Evolutionary conservation across 805 yeast genomes (phyloP).

Genomic region (Sugiyamaella qingdaonensis): DNA sequence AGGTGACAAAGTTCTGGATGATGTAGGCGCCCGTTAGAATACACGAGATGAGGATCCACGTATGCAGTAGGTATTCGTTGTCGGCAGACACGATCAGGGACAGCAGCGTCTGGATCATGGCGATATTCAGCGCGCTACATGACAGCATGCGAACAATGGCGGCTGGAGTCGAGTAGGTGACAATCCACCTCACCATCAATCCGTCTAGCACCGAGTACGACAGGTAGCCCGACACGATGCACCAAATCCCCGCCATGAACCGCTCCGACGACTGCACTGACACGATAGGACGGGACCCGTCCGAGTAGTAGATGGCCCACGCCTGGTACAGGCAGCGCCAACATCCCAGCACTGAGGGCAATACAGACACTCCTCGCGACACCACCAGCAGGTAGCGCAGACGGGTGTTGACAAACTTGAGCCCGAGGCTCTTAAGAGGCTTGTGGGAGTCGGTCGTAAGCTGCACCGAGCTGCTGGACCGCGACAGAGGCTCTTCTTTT

Average conservation of each 20-base stretch:
- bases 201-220: conserved; percentile 84
- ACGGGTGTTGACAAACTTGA: conserved; percentile 66
- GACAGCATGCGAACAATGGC: conserved; percentile 84
- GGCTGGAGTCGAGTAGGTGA: conserved; percentile 81
- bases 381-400: conserved; percentile 72
- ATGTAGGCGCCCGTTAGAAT: conserved; percentile 75
- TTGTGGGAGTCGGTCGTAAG: conserved; percentile 17
- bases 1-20: conserved; percentile 82
- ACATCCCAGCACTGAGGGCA: conserved; percentile 58
- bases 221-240: conserved; percentile 79
- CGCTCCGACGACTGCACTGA: conserved; percentile 72
- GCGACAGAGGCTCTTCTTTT: conserved; percentile 10
- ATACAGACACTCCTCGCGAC: conserved; percentile 67
- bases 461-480: conserved; percentile 13
- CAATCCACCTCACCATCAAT: conserved; percentile 86
- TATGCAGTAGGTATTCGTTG: conserved; percentile 70
- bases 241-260: conserved; percentile 85
- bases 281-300: conserved; percentile 40
- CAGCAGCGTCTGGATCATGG: conserved; percentile 63
- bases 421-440: conserved; percentile 55
- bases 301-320: conserved; percentile 23
- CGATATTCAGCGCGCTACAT: conserved; percentile 67
- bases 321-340: conserved; percentile 35
- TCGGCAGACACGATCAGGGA: conserved; percentile 62
- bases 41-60: conserved; percentile 90